Evolutionary conservation across 306 rosid species (phyloP).

Genomic region (Inga oerstediana): DNA sequence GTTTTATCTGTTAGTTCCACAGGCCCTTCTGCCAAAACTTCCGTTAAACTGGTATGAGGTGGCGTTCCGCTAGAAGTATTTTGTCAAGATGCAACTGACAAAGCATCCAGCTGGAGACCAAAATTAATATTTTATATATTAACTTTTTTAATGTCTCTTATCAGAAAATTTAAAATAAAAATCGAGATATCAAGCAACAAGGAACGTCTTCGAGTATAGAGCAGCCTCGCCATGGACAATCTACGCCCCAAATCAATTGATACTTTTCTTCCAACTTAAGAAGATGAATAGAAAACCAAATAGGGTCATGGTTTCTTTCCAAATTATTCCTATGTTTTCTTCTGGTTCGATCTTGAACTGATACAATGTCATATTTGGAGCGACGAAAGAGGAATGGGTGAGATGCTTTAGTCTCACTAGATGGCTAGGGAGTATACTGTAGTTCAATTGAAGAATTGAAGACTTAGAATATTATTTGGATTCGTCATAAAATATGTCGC

Average conservation of each 20-base stretch:
- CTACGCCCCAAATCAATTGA: conserved; percentile 48
- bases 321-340: neutral
- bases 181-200: neutral
- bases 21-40: too few relatives aligned
- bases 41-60: too few relatives aligned
- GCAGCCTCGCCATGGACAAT: conserved; percentile 58
- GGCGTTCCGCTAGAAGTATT: too few relatives aligned
- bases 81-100: too few relatives aligned
- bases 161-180: too few relatives aligned
- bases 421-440: neutral
- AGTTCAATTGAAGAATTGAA: neutral
- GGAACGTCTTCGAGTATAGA: conserved; percentile 87
- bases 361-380: neutral
- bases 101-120: too few relatives aligned
- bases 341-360: neutral
- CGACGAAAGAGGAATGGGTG: neutral
- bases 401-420: neutral
- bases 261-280: conserved; percentile 31
- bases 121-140: too few relatives aligned
- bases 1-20: too few relatives aligned
- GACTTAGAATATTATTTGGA: neutral
- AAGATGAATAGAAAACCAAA: neutral
- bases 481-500: neutral
- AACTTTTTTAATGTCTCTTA: too few relatives aligned
- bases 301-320: neutral